Evolutionary conservation across 805 yeast species (phyloP).

Genomic region (Isabelozyma gotoi): DNA sequence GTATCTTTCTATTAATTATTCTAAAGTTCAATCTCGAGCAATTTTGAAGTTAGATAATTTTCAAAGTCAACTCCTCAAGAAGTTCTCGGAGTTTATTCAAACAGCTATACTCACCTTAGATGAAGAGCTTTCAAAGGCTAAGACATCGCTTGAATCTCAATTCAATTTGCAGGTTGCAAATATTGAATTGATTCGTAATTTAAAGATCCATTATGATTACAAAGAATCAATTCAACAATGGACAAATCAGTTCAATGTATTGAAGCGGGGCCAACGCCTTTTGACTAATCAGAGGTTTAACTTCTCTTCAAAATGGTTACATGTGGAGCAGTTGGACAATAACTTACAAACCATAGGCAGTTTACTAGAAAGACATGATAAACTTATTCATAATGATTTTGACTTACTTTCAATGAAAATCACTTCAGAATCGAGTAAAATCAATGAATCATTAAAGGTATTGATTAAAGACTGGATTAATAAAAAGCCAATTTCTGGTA

Average conservation of each 20-base stretch:
- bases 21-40: slow-evolving; percentile 53
- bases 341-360: slow-evolving; percentile 44
- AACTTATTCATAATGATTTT: slow-evolving; percentile 38
- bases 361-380: slow-evolving; percentile 32
- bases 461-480: slow-evolving; percentile 48
- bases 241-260: slow-evolving; percentile 13
- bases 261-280: slow-evolving; percentile 28
- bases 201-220: slow-evolving; percentile 25
- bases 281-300: slow-evolving; percentile 45
- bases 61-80: slow-evolving; percentile 45
- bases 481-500: slow-evolving; percentile 47
- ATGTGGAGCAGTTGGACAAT: slow-evolving; percentile 60
- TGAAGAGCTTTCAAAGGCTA: slow-evolving; percentile 26
- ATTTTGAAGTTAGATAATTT: slow-evolving; percentile 57
- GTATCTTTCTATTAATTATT: slow-evolving; percentile 41
- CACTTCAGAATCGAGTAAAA: slow-evolving; percentile 35
- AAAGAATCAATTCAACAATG: slow-evolving; percentile 10
- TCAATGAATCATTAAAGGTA: slow-evolving; percentile 27
- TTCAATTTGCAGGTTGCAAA: slow-evolving; percentile 38
- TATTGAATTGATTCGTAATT: slow-evolving; percentile 33
- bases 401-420: slow-evolving; percentile 44
- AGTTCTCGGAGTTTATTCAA: slow-evolving; percentile 41
- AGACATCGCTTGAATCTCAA: slow-evolving; percentile 26
- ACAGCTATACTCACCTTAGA: slow-evolving; percentile 27
- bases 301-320: slow-evolving; percentile 56